phyloP scores from a whole-genome alignment of 495 filamentous ascomycete genomes.

The Tuber aestivum region DNA sequence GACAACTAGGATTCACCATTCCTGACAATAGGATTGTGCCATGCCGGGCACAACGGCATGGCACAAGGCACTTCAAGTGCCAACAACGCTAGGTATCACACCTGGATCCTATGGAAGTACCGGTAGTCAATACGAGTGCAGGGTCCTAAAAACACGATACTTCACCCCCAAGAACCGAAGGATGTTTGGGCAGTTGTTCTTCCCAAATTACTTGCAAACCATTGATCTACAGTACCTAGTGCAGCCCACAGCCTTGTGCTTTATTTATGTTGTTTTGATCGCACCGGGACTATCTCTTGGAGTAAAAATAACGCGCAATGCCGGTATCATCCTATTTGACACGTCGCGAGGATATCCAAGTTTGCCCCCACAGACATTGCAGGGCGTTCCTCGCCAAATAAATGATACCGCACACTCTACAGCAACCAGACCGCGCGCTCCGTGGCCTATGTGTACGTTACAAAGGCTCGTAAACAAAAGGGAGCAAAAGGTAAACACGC shows the following conservation, averaged over 20 bases:
- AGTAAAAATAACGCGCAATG: background rate
- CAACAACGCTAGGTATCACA: too few relatives aligned
- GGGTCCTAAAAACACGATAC: background rate
- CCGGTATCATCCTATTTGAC: background rate
- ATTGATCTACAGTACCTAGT: background rate
- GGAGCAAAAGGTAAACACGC: background rate
- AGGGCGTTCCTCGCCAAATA: background rate
- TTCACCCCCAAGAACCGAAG: background rate
- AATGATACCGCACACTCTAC: background rate
- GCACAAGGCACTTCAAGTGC: too few relatives aligned
- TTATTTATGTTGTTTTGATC: background rate
- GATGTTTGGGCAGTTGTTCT: background rate
- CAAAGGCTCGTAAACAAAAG: background rate
- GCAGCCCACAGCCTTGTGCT: background rate
- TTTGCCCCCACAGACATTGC: background rate
- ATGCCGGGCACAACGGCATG: too few relatives aligned
- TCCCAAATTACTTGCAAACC: background rate
- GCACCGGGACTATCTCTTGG: background rate
- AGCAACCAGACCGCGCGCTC: background rate
- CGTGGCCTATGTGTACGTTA: background rate
- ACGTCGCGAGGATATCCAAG: background rate
- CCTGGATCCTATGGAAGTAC: background rate
- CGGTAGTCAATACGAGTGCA: background rate
- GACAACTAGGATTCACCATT: too few relatives aligned
- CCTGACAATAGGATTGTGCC: too few relatives aligned